These are phyloP conservation scores for Diversispora epigaea DNA, from an alignment of 192 early-diverging fungal genomes.

Conservation along the genomic window DNA sequence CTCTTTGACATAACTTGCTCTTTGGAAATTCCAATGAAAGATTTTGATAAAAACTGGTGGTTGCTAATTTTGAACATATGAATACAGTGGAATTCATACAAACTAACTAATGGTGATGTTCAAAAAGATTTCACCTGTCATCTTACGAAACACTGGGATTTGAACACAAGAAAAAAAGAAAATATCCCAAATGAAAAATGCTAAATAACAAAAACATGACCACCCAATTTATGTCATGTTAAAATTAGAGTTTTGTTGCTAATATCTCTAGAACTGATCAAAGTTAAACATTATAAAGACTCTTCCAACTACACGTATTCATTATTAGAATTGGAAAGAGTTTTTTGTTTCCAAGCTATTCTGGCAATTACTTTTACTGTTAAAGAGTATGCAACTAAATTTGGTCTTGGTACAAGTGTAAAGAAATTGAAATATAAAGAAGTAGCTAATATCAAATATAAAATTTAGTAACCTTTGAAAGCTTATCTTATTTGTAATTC, in stretches of 20 bases:
- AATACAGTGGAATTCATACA: neutral
- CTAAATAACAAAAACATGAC: neutral
- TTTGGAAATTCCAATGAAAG: slow-evolving; percentile 1
- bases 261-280: neutral
- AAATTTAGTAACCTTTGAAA: neutral
- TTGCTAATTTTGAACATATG: neutral
- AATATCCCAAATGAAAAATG: slow-evolving; percentile 2
- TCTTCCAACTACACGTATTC: neutral
- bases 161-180: neutral
- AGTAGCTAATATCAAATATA: slow-evolving; percentile 7
- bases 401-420: neutral
- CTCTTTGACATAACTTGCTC: neutral
- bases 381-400: neutral
- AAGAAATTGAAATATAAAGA: neutral
- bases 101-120: neutral
- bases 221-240: neutral
- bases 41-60: slow-evolving; percentile 4
- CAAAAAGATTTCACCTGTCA: neutral
- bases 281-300: slow-evolving; percentile 11
- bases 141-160: neutral
- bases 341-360: neutral
- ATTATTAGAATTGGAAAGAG: neutral
- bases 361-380: slow-evolving; percentile 1
- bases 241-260: slow-evolving; percentile 5
- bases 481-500: neutral